These are phyloP conservation scores for Heliamphora exappendiculata DNA, from an alignment of 148 eudicot species.

Conservation along the genomic window DNA sequence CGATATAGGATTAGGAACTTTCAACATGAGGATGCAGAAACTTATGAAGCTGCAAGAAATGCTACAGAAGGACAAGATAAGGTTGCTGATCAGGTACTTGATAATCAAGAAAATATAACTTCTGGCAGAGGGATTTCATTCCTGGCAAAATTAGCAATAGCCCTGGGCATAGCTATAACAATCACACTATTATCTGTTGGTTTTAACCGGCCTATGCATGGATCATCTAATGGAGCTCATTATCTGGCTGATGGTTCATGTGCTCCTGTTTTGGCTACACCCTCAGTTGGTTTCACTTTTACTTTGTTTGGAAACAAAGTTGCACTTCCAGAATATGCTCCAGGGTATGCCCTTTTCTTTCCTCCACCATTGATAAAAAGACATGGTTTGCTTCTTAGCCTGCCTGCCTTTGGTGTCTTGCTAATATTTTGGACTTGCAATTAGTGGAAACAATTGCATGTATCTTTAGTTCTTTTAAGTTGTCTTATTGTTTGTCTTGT, in stretches of 20 bases:
- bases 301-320: slow-evolving; percentile 65
- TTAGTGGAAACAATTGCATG: neutral
- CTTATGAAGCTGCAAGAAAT: slow-evolving; percentile 26
- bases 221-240: slow-evolving; percentile 47
- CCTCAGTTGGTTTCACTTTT: slow-evolving; percentile 58
- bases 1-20: slow-evolving; percentile 49
- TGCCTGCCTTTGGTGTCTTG: neutral
- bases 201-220: slow-evolving; percentile 39
- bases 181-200: slow-evolving; percentile 51
- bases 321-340: slow-evolving; percentile 76
- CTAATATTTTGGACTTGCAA: neutral
- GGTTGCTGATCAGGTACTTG: slow-evolving; percentile 26
- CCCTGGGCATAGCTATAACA: slow-evolving; percentile 63
- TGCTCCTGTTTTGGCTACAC: slow-evolving; percentile 36
- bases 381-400: neutral
- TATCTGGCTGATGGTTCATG: slow-evolving; percentile 45
- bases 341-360: slow-evolving; percentile 50
- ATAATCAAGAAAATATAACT: slow-evolving; percentile 25
- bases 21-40: slow-evolving; percentile 37
- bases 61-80: slow-evolving; percentile 26
- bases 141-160: slow-evolving; percentile 58
- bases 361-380: neutral
- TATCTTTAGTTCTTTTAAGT: neutral
- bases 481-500: neutral
- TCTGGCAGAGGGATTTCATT: slow-evolving; percentile 45